A percentile compares a stretch with the other conserved stretches of the same genome.
Conservation (phyloP, 768 basidiomycete species). For the Hypsizygus marmoreus region DNA sequence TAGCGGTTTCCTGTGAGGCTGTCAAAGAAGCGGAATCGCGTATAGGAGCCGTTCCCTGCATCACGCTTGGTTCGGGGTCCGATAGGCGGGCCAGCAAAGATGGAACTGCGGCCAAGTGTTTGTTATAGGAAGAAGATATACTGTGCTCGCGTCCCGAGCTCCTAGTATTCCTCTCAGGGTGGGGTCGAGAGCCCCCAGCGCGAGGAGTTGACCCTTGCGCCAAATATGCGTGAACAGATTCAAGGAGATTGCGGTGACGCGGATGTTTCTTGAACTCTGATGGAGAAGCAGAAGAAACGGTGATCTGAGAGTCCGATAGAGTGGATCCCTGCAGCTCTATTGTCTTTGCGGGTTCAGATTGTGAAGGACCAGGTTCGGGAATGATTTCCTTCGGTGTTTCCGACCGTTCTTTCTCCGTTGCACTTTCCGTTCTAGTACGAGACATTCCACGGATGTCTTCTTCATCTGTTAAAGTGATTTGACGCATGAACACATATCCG, state of each 20-base stretch:
- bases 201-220: conserved; percentile 3
- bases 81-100: conserved; percentile 30
- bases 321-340: conserved; percentile 9
- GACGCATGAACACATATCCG: too few relatives aligned
- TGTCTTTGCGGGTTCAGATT: background rate
- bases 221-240: conserved; percentile 53
- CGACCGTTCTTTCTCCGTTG: background rate
- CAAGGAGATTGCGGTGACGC: conserved; percentile 41
- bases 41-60: background rate
- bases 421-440: background rate
- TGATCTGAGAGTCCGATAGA: too few relatives aligned
- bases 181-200: background rate
- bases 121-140: background rate
- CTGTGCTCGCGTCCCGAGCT: conserved; percentile 6
- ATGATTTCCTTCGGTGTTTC: too few relatives aligned
- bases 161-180: background rate
- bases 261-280: conserved; percentile 9
- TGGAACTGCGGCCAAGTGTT: conserved; percentile 1
- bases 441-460: conserved; percentile 7
- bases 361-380: background rate
- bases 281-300: background rate
- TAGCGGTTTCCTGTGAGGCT: background rate
- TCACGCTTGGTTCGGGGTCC: conserved; percentile 9
- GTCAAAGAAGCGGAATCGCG: conserved; percentile 2
- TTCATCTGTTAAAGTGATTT: conserved; percentile 12